phyloP scores from a whole-genome alignment of 345 rosid species.

The Corymbia maculata region DNA sequence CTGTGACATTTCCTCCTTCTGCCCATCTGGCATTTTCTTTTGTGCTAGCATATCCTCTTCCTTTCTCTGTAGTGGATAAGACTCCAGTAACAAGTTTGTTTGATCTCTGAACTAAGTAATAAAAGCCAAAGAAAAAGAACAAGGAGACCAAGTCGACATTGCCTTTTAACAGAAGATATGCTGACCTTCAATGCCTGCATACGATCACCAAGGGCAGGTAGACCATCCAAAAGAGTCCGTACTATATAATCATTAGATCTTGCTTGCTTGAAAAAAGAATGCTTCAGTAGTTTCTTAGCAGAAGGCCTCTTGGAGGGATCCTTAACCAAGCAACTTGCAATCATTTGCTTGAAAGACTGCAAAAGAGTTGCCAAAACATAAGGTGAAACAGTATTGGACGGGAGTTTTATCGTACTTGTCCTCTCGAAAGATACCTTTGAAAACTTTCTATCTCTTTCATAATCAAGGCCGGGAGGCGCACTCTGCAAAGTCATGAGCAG shows the following conservation, averaged over 20 bases:
- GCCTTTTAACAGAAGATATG: background rate
- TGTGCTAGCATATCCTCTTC: constrained; percentile 99
- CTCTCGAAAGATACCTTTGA: constrained; percentile 53
- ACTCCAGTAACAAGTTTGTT: background rate
- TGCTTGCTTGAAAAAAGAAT: constrained; percentile 97
- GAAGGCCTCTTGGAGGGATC: constrained; percentile 96
- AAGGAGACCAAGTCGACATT: background rate
- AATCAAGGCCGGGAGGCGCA: constrained; percentile 97
- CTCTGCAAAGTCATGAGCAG: constrained; percentile 99
- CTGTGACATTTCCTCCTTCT: constrained; percentile 96
- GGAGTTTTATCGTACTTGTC: background rate
- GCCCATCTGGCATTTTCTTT: constrained; percentile 93
- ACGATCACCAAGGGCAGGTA: constrained; percentile 94
- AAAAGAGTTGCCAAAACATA: background rate
- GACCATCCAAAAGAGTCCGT: constrained; percentile 75
- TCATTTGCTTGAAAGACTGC: constrained; percentile 99
- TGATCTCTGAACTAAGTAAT: background rate
- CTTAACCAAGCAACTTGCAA: constrained; percentile 96
- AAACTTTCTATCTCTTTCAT: constrained; percentile 90
- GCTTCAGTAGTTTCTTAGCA: constrained; percentile 70
- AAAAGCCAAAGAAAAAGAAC: background rate
- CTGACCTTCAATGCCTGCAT: constrained; percentile 80
- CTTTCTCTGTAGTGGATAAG: constrained; percentile 47
- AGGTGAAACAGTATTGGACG: background rate
- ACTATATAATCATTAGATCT: constrained; percentile 79